Base-by-base conservation (phyloP, 352 stramenopile species). In the Phytopythium ostracodes region DNA sequence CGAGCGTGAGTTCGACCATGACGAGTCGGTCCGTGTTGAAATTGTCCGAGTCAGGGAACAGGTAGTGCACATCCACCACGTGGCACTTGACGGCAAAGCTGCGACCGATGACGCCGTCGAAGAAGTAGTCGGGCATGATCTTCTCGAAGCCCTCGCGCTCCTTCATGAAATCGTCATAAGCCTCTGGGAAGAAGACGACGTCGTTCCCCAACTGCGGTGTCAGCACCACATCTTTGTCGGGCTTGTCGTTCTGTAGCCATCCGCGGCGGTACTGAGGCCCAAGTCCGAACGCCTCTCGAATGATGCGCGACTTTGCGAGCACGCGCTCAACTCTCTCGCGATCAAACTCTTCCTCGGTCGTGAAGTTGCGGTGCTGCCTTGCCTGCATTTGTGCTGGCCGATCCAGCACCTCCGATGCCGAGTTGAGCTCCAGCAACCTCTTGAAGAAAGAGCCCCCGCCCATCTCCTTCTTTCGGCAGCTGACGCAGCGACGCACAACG, bases 401-500 rank as follows among this genome's bases (percentile, higher is more conserved):
- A 20, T 43, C 38, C 14, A n/a, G 38, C 14, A 22, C 7, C 12
- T 43, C 38, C 12, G 17, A 6, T 43, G 38, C 14, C 38, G 38
- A 43, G 38, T 43, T 43, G 38, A 43, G 14, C 38, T 43, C 14
- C 38, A 43, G 14, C 38, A 43, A 7, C 38, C 20, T 43, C 38
- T 5, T 8, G 38, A 43, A 43, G 38, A 43, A 15, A 36, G 31
- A 4, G n/a, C n/a, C n/a, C n/a, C n/a, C n/a, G n/a, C n/a, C n/a
- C n/a, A n/a, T n/a, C n/a, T n/a, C n/a, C n/a, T n/a, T n/a, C n/a
- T n/a, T n/a, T n/a, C n/a, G n/a, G n/a, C n/a, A n/a, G n/a, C n/a
- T n/a, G n/a, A n/a, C n/a, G n/a, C n/a, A 6, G 15, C 47, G 14
- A 54, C 27, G 15, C 51, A 57, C 51, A 57, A 57, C 51, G 51